Base-by-base conservation (phyloP, 2,329 filamentous ascomycete genomes). In the Trichoderma sp. region DNA sequence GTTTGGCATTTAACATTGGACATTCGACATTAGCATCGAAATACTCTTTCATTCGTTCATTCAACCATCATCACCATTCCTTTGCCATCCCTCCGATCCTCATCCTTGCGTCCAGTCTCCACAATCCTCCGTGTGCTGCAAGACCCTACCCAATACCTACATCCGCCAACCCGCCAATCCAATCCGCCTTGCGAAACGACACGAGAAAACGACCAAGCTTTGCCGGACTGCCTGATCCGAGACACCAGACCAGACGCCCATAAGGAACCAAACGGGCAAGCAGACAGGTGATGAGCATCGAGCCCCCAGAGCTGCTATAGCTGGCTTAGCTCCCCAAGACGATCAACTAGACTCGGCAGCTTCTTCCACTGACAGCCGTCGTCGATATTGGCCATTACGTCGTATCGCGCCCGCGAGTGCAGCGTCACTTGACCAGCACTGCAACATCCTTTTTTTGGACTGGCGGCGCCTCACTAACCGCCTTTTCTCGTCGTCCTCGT, bases 401-500 rank as follows among this genome's bases (percentile, higher is more conserved):
- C 66, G 66, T 70, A 70, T 70, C 39, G 66, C 66, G 56, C 66
- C 66, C 56, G 66, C 43, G 36, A 51, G 56, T 47, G 66, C 66
- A 62, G 57, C 57, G 66, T 70, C 71, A 72, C 71, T 72, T 72
- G 71, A 72, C 66, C 66, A 53, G 47, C 58, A 53, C 71, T 67
- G 70, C 70, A 56, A 66, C 70, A 61, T 71, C 70, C 70, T 68
- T 53, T 57, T 66, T 68, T 72, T 18, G 70, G 70, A 68, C 56
- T 72, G 70, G 70, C 43, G 70, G 63, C 70, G 30, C n/a, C 56
- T 62, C 70, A 61, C 62, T 57, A 63, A 61, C 57, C 66, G 66
- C 66, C 66, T n/a, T 36, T 70, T 67, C 34, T 53, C 53, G 43
- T 53, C 66, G 39, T 51, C 66, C 66, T 70, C 66, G 66, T 70